Base-by-base conservation (phyloP, 352 stramenopile genomes). In the Phytophthora fragariaefolia region DNA sequence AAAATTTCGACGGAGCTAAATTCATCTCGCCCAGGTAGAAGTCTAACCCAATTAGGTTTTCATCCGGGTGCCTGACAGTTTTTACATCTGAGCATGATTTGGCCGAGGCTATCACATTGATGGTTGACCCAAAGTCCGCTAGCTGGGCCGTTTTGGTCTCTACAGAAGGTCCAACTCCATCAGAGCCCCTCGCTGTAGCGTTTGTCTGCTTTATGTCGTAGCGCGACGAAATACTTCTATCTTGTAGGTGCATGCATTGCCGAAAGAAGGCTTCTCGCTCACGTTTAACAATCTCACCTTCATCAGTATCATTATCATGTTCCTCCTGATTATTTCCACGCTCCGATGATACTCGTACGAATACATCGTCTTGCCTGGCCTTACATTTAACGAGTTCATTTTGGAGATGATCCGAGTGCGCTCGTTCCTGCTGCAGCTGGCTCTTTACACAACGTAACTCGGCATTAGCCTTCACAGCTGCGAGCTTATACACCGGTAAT, bases 401-500 rank as follows among this genome's bases (percentile, higher is more conserved):
- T 27, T 76, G 65, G 9, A 82, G 60, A 10, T 18, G 46, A 52
- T 82, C 69, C 5, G 66, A 77, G 8, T 85, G 62, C 4, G 17
- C 40, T 45, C 66, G 58, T 23, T 85, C 77, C 40, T 85, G 65
- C 6, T 67, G 43, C 17, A 85, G 49, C 40, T 85, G 77, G 22
- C 71, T 82, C 30, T 64, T 64, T 10, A 76, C 69, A 22, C 71
- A 81, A 18, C 66, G 53, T 0, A 85, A 56, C 43, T 85, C 74
- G 5, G 77, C 77, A 20, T 60, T 60, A 12, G 77, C 74, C 50
- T 82, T 79, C 17, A 85, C 66, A 12, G 74, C 74, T 4, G 58
- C 53, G 8, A 80, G 60, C 42, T 77, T 75, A 3, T 77, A 66
- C 23, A 51, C 59, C 18, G 68, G 74, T 26, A 82, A 6, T 17